Evolutionary conservation across 441 rosid species (phyloP), one percentile per base, ranked within the genome.

Genomic region (Croton laevigatus): DNA sequence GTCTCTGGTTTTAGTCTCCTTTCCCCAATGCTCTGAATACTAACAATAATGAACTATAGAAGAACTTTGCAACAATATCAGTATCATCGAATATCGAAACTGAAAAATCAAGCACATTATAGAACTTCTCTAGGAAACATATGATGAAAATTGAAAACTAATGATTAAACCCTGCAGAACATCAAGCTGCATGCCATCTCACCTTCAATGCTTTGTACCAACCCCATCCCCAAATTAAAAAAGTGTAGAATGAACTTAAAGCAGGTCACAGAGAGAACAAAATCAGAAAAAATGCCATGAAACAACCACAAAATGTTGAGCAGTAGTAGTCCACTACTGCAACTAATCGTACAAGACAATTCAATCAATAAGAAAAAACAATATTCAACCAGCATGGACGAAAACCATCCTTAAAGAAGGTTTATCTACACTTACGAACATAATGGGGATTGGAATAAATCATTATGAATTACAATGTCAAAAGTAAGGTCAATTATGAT

Each of bases 401-500:
- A 65, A 65, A 59, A 14, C 10, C 75, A 40, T 67, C 8, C 44
- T 45, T 14, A 23, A 14, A 22, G 48, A 45, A 37, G 5, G 17
- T 32, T n/a, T 8, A 34, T 52, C 46, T 17, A 20, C 4, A 46
- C 22, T 67, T 44, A 14, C 19, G 53, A 68, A 48, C 32, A 52
- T 52, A 13, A 22, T 16, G 49, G 20, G 65, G 66, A 65, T 64
- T 20, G 34, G 44, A 69, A 53, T 66, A 57, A 69, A 74, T 32
- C 72, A 71, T 65, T 59, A 64, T 62, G 64, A 77, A 70, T 61
- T 62, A 69, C 71, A 71, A 54, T 38, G 68, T 48, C 53, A 73
- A 1, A 72, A 48, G 55, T 71, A 37, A 72, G 64, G 74, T 67
- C 68, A 42, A 60, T 71, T 78, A 71, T 76, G 75, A 74, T 73